Percentiles rank a stretch among this genome's conserved stretches.
phyloP scores from a whole-genome alignment of 2,329 filamentous ascomycete genomes.

The Pseudovirgaria hyperparasitica region DNA sequence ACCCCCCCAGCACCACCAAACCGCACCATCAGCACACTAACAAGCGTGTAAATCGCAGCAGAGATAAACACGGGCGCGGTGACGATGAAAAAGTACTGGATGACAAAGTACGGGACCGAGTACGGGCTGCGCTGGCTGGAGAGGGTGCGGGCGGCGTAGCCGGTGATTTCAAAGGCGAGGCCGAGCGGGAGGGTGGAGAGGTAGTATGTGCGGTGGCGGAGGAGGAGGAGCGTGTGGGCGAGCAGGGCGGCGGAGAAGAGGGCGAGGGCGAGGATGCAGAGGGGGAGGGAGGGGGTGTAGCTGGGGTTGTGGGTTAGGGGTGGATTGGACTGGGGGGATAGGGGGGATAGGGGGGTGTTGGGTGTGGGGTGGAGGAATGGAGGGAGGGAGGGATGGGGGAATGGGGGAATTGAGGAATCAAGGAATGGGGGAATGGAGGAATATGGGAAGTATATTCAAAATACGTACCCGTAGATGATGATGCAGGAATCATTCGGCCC shows the following conservation, averaged over 20 bases:
- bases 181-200: conserved; percentile 33
- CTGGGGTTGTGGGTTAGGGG: conserved; percentile 25
- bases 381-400: conserved; percentile 7
- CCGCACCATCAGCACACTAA: conserved; percentile 38
- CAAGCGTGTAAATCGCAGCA: conserved; percentile 42
- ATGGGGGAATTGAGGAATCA: too few relatives aligned
- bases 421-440: conserved; percentile 33
- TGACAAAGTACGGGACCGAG: conserved; percentile 41
- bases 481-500: conserved; percentile 30
- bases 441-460: too few relatives aligned
- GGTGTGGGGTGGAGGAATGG: conserved; percentile 1
- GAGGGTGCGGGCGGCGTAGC: conserved; percentile 33
- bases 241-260: conserved; percentile 28
- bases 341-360: too few relatives aligned
- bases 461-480: conserved; percentile 29
- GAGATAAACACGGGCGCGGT: conserved; percentile 46
- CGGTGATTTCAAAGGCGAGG: conserved; percentile 23
- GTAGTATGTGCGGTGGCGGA: conserved; percentile 28
- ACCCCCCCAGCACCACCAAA: too few relatives aligned
- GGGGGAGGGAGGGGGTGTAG: conserved; percentile 27
- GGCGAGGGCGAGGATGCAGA: conserved; percentile 28
- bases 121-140: conserved; percentile 35
- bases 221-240: conserved; percentile 27
- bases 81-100: conserved; percentile 50
- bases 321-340: not conserved